Percentiles rank a stretch among this genome's conserved stretches.
phyloP scores from a whole-genome alignment of 1,139 yeast genomes.

The Scheffersomyces titani region DNA sequence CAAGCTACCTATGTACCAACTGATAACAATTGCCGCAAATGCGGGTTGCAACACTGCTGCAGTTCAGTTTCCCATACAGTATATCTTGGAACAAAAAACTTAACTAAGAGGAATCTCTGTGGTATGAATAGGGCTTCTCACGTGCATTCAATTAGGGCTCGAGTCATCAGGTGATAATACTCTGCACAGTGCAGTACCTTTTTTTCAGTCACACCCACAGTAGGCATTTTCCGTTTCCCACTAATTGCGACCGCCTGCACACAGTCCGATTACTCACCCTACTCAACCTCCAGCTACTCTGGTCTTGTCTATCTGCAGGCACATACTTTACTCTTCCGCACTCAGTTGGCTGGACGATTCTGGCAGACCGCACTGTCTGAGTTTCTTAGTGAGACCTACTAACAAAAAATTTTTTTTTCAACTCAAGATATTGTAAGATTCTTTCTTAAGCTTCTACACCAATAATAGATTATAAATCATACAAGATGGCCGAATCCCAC shows the following conservation, averaged over 20 bases:
- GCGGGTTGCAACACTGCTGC: background rate
- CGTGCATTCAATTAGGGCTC: constrained; percentile 18
- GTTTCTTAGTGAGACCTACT: background rate
- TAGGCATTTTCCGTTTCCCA: background rate
- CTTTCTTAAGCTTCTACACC: constrained; percentile 1
- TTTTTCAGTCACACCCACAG: background rate
- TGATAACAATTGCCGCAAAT: background rate
- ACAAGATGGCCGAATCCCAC: constrained; percentile 92
- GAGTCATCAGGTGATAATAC: background rate
- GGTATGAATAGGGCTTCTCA: constrained; percentile 13
- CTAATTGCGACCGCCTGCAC: background rate
- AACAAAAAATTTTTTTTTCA: background rate
- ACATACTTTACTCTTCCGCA: background rate
- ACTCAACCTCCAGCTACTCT: background rate
- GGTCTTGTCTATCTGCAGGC: background rate
- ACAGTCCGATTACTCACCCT: background rate
- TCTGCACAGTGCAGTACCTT: background rate
- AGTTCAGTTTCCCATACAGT: too few relatives aligned
- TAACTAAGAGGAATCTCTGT: background rate
- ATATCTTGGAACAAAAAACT: too few relatives aligned
- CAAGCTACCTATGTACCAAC: background rate
- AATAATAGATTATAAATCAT: constrained; percentile 3
- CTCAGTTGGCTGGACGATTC: background rate
- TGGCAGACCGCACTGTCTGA: background rate
- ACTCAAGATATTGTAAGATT: background rate